Base-by-base conservation (phyloP, 768 basidiomycete species). In the Psilocybe cyanescens region DNA sequence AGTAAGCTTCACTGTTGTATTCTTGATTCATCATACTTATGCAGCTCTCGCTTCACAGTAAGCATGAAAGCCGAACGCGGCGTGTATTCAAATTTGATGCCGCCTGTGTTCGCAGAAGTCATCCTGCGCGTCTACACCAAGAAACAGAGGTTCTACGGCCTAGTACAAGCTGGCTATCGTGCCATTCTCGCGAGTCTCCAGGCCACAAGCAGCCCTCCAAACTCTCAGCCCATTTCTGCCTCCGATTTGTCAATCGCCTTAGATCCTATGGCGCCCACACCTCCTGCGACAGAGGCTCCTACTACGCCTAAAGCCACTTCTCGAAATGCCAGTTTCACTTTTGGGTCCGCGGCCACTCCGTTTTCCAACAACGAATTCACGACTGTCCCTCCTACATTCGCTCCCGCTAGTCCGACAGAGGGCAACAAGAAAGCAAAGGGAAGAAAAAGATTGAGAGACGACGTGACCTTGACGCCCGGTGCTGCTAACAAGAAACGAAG, bases 81-180 rank as follows among this genome's bases (percentile, higher is more conserved):
- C 44, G 86, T 86, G 33, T 83, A 89, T 55, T 91, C 90, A 2
- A 80, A 80, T 28, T 70, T 91, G 19, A 85, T 86, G 76, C 93
- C 93, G 0, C 63, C 71, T 0, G 72, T 69, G n/a, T 92, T 91
- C 63, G 88, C 82, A 0, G 93, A 94, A 71, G 77, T 87, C n/a
- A 78, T 85, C 44, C 71, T 93, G 41, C 79, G 90, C 12, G 75
- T 93, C 4, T 94, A 86, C 68, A 89, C 91, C 48, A 86, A 88
- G 70, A 83, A 90, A n/a, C 68, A 67, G 0, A 66, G 75, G 8
- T 88, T 83, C 67, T 81, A 81, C 45, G 85, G 85, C 2, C 74
- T 91, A 8, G 80, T 94, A 3, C 91, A 93, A 67, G 81, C 80
- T 0, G 92, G 86, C 0, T 94, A 88, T 68, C 82, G 87, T 9